Evolutionary conservation across 176 grass and related monocot genomes (phyloP), one percentile per base, ranked within the genome.

Genomic region (Rhynchospora pubera): DNA sequence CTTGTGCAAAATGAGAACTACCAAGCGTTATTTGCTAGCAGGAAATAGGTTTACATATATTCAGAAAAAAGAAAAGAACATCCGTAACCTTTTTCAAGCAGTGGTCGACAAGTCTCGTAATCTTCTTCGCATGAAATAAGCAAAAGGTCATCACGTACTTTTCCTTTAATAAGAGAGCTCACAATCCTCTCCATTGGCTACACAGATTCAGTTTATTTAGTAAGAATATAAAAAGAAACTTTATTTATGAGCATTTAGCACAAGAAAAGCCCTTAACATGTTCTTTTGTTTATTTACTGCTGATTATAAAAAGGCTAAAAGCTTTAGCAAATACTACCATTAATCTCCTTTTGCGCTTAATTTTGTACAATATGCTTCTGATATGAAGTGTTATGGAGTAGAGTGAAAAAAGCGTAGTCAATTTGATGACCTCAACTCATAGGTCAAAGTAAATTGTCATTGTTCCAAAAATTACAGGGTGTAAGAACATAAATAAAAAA

Each of bases 121-220:
- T 97, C 94, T 84, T 97, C 88, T 86, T 94, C 91, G 22, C 88
- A 97, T 82, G 94, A 92, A 61, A 94, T 84, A 43, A 94, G 75
- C 65, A 97, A 87, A 83, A 97, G 86, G 57, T 97, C 88, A 84
- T 89, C 88, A 43, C 79, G 84, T 60, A 89, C 66, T 82, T 88
- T 79, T 79, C 87, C 82, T 81, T 93, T 94, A 78, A 75, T 86
- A 65, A 86, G 77, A 59, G 90, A 94, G 87, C 91, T 92, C 24
- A 88, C 91, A 13, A 97, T 84, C 81, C 81, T 97, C 77, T 94
- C 88, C 18, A 94, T 83, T 91, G 90, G 90, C 94, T 97, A 65
- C 47, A 56, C 13, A 78, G 30, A 0, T 32, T 62, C 43, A 68
- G 13, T 84, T 76, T 78, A 72, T 71, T 44, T 60, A 30, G 19